Evolutionary conservation across 139 green algal species (phyloP).

Genomic region (Coelastrella sp.): DNA sequence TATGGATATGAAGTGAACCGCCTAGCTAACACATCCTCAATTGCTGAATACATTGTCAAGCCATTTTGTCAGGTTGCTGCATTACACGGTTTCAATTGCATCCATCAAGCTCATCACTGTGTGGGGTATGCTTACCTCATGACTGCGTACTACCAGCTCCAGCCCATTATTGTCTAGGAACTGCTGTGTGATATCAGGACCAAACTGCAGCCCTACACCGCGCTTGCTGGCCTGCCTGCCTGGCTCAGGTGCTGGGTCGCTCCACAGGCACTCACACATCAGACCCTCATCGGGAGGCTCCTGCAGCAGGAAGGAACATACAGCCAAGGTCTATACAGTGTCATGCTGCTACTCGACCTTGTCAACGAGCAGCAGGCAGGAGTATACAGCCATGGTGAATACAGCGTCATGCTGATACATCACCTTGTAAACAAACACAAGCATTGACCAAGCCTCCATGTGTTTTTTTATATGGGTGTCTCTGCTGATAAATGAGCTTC

Average conservation of each 20-base stretch:
- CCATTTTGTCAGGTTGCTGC: too few relatives aligned
- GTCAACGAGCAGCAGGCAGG: too few relatives aligned
- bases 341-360: too few relatives aligned
- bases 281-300: constrained; percentile 96
- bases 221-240: constrained; percentile 91
- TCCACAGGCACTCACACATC: constrained; percentile 99
- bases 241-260: constrained; percentile 81
- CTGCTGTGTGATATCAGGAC: constrained; percentile 55
- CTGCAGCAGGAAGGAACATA: constrained; percentile 55
- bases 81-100: too few relatives aligned
- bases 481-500: too few relatives aligned
- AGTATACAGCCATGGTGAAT: too few relatives aligned
- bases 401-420: too few relatives aligned
- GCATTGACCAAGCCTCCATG: too few relatives aligned
- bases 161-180: constrained; percentile 94
- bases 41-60: neutral
- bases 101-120: too few relatives aligned
- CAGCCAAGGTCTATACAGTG: too few relatives aligned
- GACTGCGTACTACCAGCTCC: constrained; percentile 86
- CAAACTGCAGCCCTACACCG: constrained; percentile 90
- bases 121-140: constrained; percentile 73
- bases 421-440: too few relatives aligned
- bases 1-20: neutral
- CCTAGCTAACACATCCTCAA: neutral
- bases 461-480: too few relatives aligned